These are phyloP conservation scores for Solanum chaucha DNA, from an alignment of 257 asterid species.

Conservation along the genomic window DNA sequence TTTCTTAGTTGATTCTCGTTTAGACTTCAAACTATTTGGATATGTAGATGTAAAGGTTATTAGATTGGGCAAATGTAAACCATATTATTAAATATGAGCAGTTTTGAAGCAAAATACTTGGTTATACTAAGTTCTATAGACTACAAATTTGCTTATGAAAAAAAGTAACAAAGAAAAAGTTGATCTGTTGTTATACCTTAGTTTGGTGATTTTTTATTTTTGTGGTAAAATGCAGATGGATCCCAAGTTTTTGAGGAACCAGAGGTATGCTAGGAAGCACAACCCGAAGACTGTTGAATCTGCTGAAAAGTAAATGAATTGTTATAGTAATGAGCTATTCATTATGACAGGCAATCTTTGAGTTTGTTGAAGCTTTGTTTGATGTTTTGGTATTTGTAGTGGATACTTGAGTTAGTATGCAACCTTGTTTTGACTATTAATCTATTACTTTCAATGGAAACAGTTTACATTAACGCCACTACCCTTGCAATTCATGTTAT, in stretches of 20 bases:
- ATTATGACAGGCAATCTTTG: not conserved
- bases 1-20: not conserved
- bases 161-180: not conserved
- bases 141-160: not conserved
- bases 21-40: not conserved
- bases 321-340: not conserved
- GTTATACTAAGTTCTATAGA: not conserved
- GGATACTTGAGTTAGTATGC: not conserved
- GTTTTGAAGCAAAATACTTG: not conserved
- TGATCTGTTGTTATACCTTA: not conserved
- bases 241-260: slow-evolving; percentile 92
- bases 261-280: slow-evolving; percentile 94
- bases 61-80: not conserved
- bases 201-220: not conserved
- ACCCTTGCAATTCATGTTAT: too few species aligned
- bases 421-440: not conserved
- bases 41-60: not conserved
- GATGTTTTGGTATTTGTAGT: not conserved
- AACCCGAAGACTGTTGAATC: slow-evolving; percentile 43
- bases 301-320: slow-evolving; percentile 46
- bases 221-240: slow-evolving; percentile 43
- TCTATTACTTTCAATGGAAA: too few species aligned
- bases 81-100: not conserved
- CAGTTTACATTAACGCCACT: too few species aligned
- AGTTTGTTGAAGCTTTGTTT: not conserved